These are phyloP conservation scores for Syzygium aromaticum DNA, from an alignment of 345 rosid species.

Conservation along the genomic window DNA sequence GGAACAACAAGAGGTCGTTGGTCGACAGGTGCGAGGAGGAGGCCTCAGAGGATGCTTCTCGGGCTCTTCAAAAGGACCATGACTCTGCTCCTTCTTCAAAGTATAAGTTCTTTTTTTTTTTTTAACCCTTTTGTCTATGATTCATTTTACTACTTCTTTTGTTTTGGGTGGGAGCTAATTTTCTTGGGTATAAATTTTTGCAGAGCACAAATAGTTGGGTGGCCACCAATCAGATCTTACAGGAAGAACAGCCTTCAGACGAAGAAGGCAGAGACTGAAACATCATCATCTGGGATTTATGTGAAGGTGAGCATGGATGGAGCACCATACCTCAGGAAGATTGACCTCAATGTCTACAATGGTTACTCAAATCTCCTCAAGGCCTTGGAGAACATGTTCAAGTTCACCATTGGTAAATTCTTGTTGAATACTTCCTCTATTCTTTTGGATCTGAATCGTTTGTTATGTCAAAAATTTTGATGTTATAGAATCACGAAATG, in stretches of 20 bases:
- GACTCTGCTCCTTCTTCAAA: background rate
- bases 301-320: constrained; percentile 93
- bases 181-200: background rate
- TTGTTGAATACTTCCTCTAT: background rate
- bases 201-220: constrained; percentile 41
- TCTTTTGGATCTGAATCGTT: background rate
- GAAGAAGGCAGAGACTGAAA: constrained; percentile 36
- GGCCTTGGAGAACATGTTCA: constrained; percentile 71
- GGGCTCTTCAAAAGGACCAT: background rate
- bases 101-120: background rate
- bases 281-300: constrained; percentile 29
- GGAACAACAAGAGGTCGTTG: constrained; percentile 38
- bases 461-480: too few relatives aligned
- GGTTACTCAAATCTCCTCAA: constrained; percentile 48
- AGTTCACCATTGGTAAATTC: constrained; percentile 41
- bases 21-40: background rate
- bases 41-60: background rate
- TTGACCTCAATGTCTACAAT: constrained; percentile 53
- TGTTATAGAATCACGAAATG: background rate
- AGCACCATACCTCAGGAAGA: constrained; percentile 74
- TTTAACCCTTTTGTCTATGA: background rate
- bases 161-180: background rate
- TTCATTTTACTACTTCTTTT: background rate
- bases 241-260: constrained; percentile 27
- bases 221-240: constrained; percentile 43